Evolutionary conservation across 2,329 filamentous ascomycete species (phyloP), one percentile per base, ranked within the genome.

Genomic region (Colletotrichum endophyticum): DNA sequence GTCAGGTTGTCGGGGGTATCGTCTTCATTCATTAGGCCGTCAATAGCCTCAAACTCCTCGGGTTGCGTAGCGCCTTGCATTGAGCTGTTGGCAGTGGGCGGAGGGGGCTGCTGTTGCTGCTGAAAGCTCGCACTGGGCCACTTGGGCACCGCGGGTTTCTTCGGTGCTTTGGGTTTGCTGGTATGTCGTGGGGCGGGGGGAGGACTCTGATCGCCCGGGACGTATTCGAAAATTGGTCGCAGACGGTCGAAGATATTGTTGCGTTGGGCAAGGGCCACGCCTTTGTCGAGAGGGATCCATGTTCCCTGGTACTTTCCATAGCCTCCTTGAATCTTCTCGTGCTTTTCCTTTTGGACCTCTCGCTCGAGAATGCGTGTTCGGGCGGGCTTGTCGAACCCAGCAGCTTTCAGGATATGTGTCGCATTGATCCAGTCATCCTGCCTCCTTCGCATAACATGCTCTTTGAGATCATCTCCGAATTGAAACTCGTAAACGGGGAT

Each of bases 241-340:
- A 99, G 89, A 81, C 95, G 95, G 57, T 98, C 94, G 80, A 96
- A 93, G 69, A 98, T 91, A 78, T 94, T 95, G 84, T 99, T 98
- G 80, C 96, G 94, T 80, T 94, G 93, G 44, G 97, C 97, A 39
- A 99, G 92, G 77, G 91, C 87, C 80, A 96, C 92, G 73, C 96
- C 97, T 78, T 95, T 92, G 16, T 93, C 90, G 9, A 99, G 91
- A 9, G 97, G 97, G 66, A 99, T 97, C 96, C 97, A 99, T 67
- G 97, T 99, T 82, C 97, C 96, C 88, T 99, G 97, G 81, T 99
- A 99, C 92, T 99, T 99, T 81, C 97, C 97, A 85, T 99, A 99
- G 19, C 97, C 97, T 79, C 96, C 97, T 84, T 99, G 97, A 8
- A 99, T 96, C 87, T 99, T 99, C 87, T 99, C 97, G 83, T 99